Evolutionary conservation across 1,284 basidiomycete species (phyloP).

Genomic region (Kalmanozyma brasiliensis): DNA sequence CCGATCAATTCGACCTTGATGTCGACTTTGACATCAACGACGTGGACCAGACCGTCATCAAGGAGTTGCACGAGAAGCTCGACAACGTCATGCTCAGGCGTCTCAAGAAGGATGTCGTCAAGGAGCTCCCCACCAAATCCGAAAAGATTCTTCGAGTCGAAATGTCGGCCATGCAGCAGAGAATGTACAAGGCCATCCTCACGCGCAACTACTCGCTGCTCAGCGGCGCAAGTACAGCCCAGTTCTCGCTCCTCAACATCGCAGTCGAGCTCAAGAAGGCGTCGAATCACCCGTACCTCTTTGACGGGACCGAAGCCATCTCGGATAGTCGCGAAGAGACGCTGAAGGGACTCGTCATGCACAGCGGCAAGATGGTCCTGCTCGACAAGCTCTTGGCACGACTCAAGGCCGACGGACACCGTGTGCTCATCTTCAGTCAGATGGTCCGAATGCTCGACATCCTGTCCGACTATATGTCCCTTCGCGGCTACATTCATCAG

Average conservation of each 20-base stretch:
- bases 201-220: constrained; percentile 94
- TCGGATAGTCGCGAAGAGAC: constrained; percentile 81
- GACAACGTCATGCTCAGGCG: constrained; percentile 94
- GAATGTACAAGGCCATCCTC: constrained; percentile 99
- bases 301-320: constrained; percentile 90
- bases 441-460: constrained; percentile 99
- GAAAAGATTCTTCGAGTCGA: constrained; percentile 97
- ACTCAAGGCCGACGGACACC: constrained; percentile 70
- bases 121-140: constrained; percentile 95
- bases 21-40: constrained; percentile 85
- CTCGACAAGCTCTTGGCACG: constrained; percentile 70
- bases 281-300: constrained; percentile 92
- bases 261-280: constrained; percentile 69
- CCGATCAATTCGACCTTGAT: constrained; percentile 87
- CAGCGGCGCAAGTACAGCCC: constrained; percentile 78
- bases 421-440: constrained; percentile 77
- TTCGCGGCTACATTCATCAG: constrained; percentile 86
- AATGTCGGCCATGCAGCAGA: constrained; percentile 96
- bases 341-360: constrained; percentile 69
- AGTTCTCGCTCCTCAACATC: constrained; percentile 79
- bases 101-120: constrained; percentile 96
- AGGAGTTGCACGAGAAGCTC: constrained; percentile 91
- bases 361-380: constrained; percentile 71
- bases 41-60: constrained; percentile 71
- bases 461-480: constrained; percentile 92